Conservation (phyloP, 2,329 filamentous ascomycete species). For the Purpureocillium takamizusanense region DNA sequence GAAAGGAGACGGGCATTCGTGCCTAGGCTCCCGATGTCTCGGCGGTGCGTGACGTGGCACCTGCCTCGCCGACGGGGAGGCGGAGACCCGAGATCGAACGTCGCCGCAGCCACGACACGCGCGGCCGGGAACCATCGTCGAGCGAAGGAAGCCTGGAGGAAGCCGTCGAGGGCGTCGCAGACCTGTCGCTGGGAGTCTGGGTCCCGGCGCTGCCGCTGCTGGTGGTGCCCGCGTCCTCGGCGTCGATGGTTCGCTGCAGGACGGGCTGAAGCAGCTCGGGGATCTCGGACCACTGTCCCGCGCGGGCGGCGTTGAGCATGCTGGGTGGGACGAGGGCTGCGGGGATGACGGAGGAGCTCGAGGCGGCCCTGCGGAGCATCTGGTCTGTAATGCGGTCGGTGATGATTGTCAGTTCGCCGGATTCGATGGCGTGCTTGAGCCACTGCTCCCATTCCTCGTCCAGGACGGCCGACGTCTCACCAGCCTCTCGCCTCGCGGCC, state of each 20-base stretch:
- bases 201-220: too few relatives aligned
- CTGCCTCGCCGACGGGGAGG: conserved; percentile 27
- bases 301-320: conserved; percentile 45
- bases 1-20: neutral
- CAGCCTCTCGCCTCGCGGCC: conserved; percentile 53
- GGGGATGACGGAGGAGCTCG: conserved; percentile 15
- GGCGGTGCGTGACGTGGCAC: conserved; percentile 10
- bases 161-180: neutral
- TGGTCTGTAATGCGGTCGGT: conserved; percentile 31
- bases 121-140: neutral
- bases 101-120: conserved; percentile 8
- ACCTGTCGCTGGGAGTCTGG: too few relatives aligned
- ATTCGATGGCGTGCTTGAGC: conserved; percentile 61
- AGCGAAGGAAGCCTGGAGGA: neutral
- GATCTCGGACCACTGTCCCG: conserved; percentile 48
- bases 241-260: conserved; percentile 37
- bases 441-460: conserved; percentile 70
- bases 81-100: conserved; percentile 24
- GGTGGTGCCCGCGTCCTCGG: conserved; percentile 17
- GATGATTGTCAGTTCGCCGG: conserved; percentile 43
- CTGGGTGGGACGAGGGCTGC: conserved; percentile 37
- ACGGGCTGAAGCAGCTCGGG: conserved; percentile 46
- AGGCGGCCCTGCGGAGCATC: conserved; percentile 19
- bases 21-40: conserved; percentile 6
- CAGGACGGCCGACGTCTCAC: conserved; percentile 47